Conservation (phyloP, 2,329 filamentous ascomycete species). For the Talaromyces sp. region DNA sequence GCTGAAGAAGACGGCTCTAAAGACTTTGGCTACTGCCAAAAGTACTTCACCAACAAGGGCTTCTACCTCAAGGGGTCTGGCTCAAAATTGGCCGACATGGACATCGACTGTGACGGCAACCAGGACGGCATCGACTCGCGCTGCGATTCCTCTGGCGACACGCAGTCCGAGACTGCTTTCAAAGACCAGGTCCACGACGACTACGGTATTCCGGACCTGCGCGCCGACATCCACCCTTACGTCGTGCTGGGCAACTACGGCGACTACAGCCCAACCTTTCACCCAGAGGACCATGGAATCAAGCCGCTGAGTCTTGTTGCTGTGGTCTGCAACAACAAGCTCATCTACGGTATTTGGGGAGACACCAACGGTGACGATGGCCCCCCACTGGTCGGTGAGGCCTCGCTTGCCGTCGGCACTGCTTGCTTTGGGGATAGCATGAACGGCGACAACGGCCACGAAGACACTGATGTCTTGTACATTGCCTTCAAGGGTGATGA, state of each 20-base stretch:
- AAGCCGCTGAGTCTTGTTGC: slow-evolving; percentile 51
- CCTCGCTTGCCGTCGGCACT: slow-evolving; percentile 53
- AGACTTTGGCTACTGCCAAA: slow-evolving; percentile 40
- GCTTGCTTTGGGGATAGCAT: slow-evolving; percentile 49
- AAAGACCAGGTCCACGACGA: slow-evolving; percentile 27
- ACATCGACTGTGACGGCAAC: slow-evolving; percentile 56
- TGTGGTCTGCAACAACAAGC: slow-evolving; percentile 47
- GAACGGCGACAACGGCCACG: slow-evolving; percentile 53
- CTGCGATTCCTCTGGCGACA: slow-evolving; percentile 34
- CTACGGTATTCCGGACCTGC: slow-evolving; percentile 43
- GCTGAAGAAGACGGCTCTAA: slow-evolving; percentile 6
- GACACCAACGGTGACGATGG: slow-evolving; percentile 55
- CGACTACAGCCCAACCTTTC: slow-evolving; percentile 33
- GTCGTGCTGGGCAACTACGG: slow-evolving; percentile 49
- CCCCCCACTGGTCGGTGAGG: slow-evolving; percentile 44
- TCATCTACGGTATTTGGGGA: slow-evolving; percentile 58
- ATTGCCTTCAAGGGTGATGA: slow-evolving; percentile 54
- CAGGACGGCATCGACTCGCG: slow-evolving; percentile 42
- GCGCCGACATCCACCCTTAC: slow-evolving; percentile 49
- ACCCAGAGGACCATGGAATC: slow-evolving; percentile 40
- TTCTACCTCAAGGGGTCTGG: slow-evolving; percentile 46
- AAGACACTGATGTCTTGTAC: slow-evolving; percentile 55
- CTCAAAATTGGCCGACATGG: slow-evolving; percentile 48
- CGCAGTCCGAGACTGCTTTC: slow-evolving; percentile 42
- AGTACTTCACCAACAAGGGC: slow-evolving; percentile 39